Conservation (phyloP, 2,329 filamentous ascomycete species). For the Cyphellophora europaea region DNA sequence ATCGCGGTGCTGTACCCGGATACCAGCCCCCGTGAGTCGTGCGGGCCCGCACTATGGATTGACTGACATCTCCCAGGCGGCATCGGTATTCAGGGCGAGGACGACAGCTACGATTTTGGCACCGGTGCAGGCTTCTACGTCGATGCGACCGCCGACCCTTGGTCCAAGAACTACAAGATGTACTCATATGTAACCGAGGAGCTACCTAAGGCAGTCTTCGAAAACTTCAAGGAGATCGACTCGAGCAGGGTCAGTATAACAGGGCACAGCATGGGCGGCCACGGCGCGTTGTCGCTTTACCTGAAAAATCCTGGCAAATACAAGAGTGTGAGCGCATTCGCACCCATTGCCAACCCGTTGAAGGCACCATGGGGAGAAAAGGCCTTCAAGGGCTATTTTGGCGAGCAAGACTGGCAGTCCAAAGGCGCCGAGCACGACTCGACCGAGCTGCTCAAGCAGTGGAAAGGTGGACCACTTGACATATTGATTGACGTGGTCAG, state of each 20-base stretch:
- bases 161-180: constrained; percentile 77
- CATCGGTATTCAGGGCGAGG: constrained; percentile 69
- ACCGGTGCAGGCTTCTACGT: constrained; percentile 90
- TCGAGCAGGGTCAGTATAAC: constrained; percentile 65
- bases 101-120: constrained; percentile 87
- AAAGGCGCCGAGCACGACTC: constrained; percentile 88
- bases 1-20: constrained; percentile 94
- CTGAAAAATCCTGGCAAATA: constrained; percentile 86
- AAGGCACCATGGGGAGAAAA: constrained; percentile 92
- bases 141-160: constrained; percentile 70
- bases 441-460: constrained; percentile 74
- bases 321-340: constrained; percentile 80
- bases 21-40: constrained; percentile 68
- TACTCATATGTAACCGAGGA: constrained; percentile 85
- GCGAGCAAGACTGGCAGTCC: constrained; percentile 54
- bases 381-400: constrained; percentile 86
- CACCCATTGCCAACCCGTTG: constrained; percentile 78
- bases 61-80: constrained; percentile 45
- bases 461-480: constrained; percentile 60
- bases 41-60: too few relatives aligned
- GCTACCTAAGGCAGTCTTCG: constrained; percentile 69
- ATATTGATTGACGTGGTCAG: constrained; percentile 78
- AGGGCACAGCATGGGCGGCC: constrained; percentile 95
- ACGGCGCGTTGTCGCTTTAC: constrained; percentile 87
- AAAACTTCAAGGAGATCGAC: constrained; percentile 65